Conservation (phyloP, 1,284 basidiomycete species). For the Irpex sp. region DNA sequence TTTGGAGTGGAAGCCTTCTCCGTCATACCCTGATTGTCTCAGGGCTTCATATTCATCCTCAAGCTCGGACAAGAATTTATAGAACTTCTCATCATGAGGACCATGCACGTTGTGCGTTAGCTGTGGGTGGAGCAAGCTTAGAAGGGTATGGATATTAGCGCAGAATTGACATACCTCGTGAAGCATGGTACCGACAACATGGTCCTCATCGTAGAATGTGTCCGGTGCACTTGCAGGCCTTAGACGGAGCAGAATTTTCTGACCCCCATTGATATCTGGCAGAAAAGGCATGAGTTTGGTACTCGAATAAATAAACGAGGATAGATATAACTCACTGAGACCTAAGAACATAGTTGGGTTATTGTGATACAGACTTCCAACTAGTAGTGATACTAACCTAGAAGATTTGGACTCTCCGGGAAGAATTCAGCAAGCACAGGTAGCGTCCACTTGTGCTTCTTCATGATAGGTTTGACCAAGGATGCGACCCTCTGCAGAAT, state of each 20-base stretch:
- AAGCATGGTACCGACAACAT: constrained; percentile 76
- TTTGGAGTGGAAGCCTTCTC: constrained; percentile 78
- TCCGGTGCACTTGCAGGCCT: constrained; percentile 66
- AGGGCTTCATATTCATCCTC: constrained; percentile 82
- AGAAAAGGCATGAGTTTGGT: neutral
- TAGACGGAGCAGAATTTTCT: constrained; percentile 78
- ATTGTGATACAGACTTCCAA: neutral
- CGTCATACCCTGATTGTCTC: constrained; percentile 71
- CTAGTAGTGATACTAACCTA: constrained; percentile 48
- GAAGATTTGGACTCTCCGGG: constrained; percentile 66
- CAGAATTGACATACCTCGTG: constrained; percentile 60
- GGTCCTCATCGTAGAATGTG: constrained; percentile 74
- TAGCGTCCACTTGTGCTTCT: constrained; percentile 74
- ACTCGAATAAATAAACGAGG: neutral
- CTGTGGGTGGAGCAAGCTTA: constrained; percentile 31
- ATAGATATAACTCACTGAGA: constrained; percentile 25
- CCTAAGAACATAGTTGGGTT: constrained; percentile 7
- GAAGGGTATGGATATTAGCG: neutral
- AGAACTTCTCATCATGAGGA: constrained; percentile 81
- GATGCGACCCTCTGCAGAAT: constrained; percentile 75
- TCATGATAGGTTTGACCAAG: constrained; percentile 88
- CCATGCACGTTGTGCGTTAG: constrained; percentile 87
- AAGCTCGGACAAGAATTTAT: constrained; percentile 72
- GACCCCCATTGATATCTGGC: constrained; percentile 71
- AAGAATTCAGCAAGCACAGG: constrained; percentile 86